A percentile compares a stretch with the other conserved stretches of the same genome.
phyloP scores from a whole-genome alignment of 1,284 basidiomycete species.

The Cutaneotrichosporon daszewskae region DNA sequence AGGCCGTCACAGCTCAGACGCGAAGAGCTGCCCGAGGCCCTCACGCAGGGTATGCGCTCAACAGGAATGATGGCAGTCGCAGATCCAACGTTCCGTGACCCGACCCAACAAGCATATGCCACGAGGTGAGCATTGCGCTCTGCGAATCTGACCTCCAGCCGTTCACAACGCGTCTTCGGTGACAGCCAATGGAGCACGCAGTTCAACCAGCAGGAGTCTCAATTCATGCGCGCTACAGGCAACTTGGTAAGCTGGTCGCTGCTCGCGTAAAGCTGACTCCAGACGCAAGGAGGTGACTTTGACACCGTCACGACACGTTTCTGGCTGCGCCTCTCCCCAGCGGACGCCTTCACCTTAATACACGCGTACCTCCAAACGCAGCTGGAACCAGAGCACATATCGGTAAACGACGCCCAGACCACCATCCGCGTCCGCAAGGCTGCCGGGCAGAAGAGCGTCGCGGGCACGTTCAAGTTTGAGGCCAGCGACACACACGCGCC shows the following conservation, averaged over 20 bases:
- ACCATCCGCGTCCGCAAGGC: slow-evolving; percentile 30
- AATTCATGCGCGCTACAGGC: slow-evolving; percentile 45
- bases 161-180: slow-evolving; percentile 31
- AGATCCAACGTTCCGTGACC: slow-evolving; percentile 52
- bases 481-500: slow-evolving; percentile 31
- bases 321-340: slow-evolving; percentile 33
- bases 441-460: slow-evolving; percentile 35
- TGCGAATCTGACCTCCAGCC: slow-evolving; percentile 17
- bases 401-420: slow-evolving; percentile 1
- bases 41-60: slow-evolving; percentile 61
- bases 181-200: slow-evolving; percentile 32
- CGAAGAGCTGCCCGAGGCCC: slow-evolving; percentile 60
- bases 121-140: slow-evolving; percentile 20
- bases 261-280: neutral
- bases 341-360: slow-evolving; percentile 28
- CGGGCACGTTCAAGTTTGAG: slow-evolving; percentile 28
- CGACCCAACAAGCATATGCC: slow-evolving; percentile 34
- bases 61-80: slow-evolving; percentile 62
- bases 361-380: slow-evolving; percentile 15
- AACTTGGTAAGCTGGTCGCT: slow-evolving; percentile 35
- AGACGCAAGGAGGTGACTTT: slow-evolving; percentile 42
- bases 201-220: slow-evolving; percentile 42
- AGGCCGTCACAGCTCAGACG: slow-evolving; percentile 55
- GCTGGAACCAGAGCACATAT: slow-evolving; percentile 20
- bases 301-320: slow-evolving; percentile 41